Conservation (phyloP, 805 yeast genomes). For the Saturnispora besseyi region DNA sequence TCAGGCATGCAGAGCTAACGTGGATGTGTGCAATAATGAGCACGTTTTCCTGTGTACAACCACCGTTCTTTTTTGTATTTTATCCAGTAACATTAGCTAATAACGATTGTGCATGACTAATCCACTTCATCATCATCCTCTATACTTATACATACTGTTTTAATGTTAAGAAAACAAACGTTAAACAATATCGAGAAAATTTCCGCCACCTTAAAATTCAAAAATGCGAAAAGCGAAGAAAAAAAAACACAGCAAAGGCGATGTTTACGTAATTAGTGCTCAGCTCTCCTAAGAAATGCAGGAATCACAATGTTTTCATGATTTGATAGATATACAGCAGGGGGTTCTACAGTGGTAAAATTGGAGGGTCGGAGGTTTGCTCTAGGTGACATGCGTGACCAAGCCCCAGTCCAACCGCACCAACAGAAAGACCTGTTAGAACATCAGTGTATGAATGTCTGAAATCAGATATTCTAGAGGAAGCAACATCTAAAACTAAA, state of each 20-base stretch:
- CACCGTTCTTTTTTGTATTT: background rate
- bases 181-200: background rate
- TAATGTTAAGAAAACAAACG: background rate
- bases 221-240: background rate
- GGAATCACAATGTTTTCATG: too few species aligned
- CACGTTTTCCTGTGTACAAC: background rate
- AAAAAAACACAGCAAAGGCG: background rate
- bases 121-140: background rate
- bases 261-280: background rate
- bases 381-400: background rate
- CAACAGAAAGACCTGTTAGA: slow-evolving; percentile 46
- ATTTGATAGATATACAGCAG: background rate
- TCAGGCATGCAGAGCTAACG: background rate
- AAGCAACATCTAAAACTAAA: slow-evolving; percentile 10
- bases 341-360: background rate
- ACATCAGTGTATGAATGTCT: slow-evolving; percentile 87
- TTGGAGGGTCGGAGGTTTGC: background rate
- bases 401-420: background rate
- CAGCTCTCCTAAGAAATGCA: background rate
- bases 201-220: background rate
- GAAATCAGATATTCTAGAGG: slow-evolving; percentile 80
- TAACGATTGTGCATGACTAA: background rate
- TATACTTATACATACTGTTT: background rate
- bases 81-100: background rate
- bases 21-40: background rate